Evolutionary conservation across 2,329 filamentous ascomycete species (phyloP).

Genomic region (Sclerotinia sclerotiorum): DNA sequence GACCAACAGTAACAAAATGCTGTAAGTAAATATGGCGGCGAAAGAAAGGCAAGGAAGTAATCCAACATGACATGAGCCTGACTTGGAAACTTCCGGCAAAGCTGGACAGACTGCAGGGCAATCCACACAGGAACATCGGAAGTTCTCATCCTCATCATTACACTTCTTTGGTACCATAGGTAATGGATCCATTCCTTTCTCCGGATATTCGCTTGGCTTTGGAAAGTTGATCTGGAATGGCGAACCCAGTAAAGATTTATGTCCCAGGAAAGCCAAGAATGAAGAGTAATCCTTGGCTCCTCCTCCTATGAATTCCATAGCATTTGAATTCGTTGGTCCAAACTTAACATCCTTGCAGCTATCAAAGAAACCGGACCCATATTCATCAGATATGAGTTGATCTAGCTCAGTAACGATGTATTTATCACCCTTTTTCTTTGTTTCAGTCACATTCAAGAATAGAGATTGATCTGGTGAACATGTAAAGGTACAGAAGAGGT

Average conservation of each 20-base stretch:
- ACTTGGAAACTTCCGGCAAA: slow-evolving; percentile 71
- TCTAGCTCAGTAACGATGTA: slow-evolving; percentile 82
- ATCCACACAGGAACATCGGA: slow-evolving; percentile 90
- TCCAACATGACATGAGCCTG: slow-evolving; percentile 77
- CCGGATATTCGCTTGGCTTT: slow-evolving; percentile 53
- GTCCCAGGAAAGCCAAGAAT: slow-evolving; percentile 87
- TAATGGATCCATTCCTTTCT: slow-evolving; percentile 69
- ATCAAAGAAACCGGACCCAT: slow-evolving; percentile 85
- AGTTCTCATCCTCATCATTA: slow-evolving; percentile 83
- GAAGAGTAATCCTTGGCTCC: slow-evolving; percentile 86
- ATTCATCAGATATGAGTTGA: slow-evolving; percentile 80
- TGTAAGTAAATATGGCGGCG: slow-evolving; percentile 83
- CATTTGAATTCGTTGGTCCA: slow-evolving; percentile 86
- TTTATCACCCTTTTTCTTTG: slow-evolving; percentile 54
- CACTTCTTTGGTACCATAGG: slow-evolving; percentile 78
- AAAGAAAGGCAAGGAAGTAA: slow-evolving; percentile 91
- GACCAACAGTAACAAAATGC: slow-evolving; percentile 68
- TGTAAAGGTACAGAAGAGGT: slow-evolving; percentile 96
- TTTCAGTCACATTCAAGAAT: slow-evolving; percentile 88
- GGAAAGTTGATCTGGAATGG: slow-evolving; percentile 98
- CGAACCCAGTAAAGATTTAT: slow-evolving; percentile 79
- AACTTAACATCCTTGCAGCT: slow-evolving; percentile 99
- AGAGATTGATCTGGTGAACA: slow-evolving; percentile 96
- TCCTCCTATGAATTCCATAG: slow-evolving; percentile 94
- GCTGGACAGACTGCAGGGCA: slow-evolving; percentile 83